Evolutionary conservation across 202 grass and related monocot species (phyloP).

Genomic region (Alloteropsis angusta): DNA sequence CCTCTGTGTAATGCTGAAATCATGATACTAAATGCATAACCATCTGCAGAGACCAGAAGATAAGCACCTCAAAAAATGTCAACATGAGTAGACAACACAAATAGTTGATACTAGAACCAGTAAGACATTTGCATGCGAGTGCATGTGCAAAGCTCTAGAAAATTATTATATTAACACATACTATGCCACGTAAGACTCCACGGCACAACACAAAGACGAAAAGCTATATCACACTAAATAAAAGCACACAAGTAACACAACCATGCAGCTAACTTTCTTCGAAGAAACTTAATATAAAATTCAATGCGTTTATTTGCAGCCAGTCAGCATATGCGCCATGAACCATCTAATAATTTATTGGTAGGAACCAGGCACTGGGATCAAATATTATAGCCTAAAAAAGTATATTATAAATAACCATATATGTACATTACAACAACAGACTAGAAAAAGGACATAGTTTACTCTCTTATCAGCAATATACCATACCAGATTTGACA

Average conservation of each 20-base stretch:
- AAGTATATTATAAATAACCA: background rate
- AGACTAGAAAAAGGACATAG: background rate
- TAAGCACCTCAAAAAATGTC: background rate
- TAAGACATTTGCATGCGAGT: background rate
- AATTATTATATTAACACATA: conserved; percentile 1
- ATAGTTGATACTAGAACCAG: conserved; percentile 1
- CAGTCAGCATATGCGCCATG: background rate
- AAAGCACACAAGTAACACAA: background rate
- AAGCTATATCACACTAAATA: background rate
- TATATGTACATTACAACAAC: background rate
- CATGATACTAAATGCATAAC: conserved; percentile 92
- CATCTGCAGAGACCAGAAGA: conserved; percentile 64
- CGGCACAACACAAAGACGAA: background rate
- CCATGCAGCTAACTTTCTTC: background rate
- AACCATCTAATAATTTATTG: background rate
- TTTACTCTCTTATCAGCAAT: background rate
- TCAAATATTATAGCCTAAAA: background rate
- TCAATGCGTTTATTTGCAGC: background rate
- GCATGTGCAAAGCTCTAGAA: conserved; percentile 1
- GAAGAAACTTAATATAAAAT: background rate
- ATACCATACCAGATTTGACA: conserved; percentile 70
- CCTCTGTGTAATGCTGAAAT: conserved; percentile 78
- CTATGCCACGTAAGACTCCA: background rate
- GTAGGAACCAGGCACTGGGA: background rate
- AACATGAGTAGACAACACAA: conserved; percentile 6